These are phyloP conservation scores for Pueraria montana DNA, from an alignment of 306 rosid species.

Conservation along the genomic window DNA sequence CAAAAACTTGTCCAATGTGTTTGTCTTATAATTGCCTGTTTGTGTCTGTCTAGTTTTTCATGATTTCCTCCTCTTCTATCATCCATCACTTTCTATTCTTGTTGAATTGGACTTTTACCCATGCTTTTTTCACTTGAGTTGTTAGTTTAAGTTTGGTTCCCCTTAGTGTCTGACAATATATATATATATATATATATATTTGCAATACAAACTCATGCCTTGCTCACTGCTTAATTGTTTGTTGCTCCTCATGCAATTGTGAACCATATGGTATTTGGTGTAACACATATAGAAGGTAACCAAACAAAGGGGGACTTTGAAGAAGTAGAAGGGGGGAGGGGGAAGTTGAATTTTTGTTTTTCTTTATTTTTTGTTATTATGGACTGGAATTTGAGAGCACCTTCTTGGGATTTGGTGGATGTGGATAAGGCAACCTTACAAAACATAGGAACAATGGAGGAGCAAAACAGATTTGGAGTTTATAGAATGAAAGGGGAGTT, in stretches of 20 bases:
- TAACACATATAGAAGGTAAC: conserved; percentile 37
- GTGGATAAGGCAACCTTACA: conserved; percentile 56
- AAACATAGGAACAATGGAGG: conserved; percentile 59
- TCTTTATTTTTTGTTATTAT: conserved; percentile 46
- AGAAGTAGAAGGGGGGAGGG: conserved; percentile 35
- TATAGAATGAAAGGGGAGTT: conserved; percentile 60
- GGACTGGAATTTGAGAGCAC: conserved; percentile 87
- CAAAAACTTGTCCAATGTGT: conserved; percentile 40
- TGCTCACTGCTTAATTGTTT: conserved; percentile 23
- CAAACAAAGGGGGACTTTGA: conserved; percentile 40
- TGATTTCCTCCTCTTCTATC: conserved; percentile 1
- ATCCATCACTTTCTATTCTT: conserved; percentile 20
- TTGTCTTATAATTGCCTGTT: conserved; percentile 34
- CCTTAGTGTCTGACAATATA: conserved; percentile 4
- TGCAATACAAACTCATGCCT: conserved; percentile 5
- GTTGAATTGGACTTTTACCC: conserved; percentile 8
- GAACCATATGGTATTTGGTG: conserved; percentile 19
- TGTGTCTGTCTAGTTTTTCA: conserved; percentile 10
- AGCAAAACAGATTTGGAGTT: conserved; percentile 63
- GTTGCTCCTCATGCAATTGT: conserved; percentile 32
- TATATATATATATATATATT: conserved; percentile 10
- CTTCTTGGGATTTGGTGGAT: conserved; percentile 48
- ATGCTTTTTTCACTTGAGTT: conserved; percentile 13
- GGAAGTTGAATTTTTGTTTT: not conserved
- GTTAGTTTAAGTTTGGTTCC: conserved; percentile 20